A percentile compares a stretch with the other conserved stretches of the same genome.
Evolutionary conservation across 352 stramenopile species (phyloP).

Genomic region (Salisapilia sapeloensis): DNA sequence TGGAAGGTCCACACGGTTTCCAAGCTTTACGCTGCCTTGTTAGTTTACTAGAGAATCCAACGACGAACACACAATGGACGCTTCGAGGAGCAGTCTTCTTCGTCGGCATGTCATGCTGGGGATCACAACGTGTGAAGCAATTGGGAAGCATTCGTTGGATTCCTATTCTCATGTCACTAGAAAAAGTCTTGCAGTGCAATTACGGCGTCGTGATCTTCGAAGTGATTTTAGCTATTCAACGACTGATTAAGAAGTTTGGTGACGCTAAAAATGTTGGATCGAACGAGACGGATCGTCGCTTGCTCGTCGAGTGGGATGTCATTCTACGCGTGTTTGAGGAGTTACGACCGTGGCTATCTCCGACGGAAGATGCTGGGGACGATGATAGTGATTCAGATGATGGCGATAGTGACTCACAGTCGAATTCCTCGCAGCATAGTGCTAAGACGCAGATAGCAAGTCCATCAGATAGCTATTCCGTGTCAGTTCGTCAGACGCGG

Average conservation of each 20-base stretch:
- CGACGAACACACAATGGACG: constrained; percentile 42
- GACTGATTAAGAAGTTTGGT: constrained; percentile 80
- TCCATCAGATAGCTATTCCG: too few relatives aligned
- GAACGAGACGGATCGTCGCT: constrained; percentile 7
- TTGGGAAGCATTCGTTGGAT: constrained; percentile 65
- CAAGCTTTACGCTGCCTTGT: constrained; percentile 55
- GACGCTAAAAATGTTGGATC: constrained; percentile 4
- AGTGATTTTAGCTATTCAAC: constrained; percentile 72
- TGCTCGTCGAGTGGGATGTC: constrained; percentile 75
- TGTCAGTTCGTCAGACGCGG: constrained; percentile 48
- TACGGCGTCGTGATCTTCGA: constrained; percentile 75
- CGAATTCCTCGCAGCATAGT: constrained; percentile 1
- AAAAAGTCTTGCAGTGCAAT: constrained; percentile 37
- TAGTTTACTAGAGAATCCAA: constrained; percentile 47
- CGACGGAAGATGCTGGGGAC: constrained; percentile 16
- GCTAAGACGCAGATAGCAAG: not conserved
- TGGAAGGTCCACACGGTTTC: constrained; percentile 42
- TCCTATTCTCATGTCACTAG: constrained; percentile 48
- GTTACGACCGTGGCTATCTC: constrained; percentile 52
- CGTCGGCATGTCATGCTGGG: constrained; percentile 79
- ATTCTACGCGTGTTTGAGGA: constrained; percentile 59
- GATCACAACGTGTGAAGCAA: constrained; percentile 51
- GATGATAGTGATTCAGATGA: constrained; percentile 8
- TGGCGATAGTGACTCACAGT: constrained; percentile 3
- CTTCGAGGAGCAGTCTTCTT: constrained; percentile 74